Percentiles rank a stretch among this genome's conserved stretches.
Conservation (phyloP, 164 flowering plant genomes). For the Tetracentron sinense region DNA sequence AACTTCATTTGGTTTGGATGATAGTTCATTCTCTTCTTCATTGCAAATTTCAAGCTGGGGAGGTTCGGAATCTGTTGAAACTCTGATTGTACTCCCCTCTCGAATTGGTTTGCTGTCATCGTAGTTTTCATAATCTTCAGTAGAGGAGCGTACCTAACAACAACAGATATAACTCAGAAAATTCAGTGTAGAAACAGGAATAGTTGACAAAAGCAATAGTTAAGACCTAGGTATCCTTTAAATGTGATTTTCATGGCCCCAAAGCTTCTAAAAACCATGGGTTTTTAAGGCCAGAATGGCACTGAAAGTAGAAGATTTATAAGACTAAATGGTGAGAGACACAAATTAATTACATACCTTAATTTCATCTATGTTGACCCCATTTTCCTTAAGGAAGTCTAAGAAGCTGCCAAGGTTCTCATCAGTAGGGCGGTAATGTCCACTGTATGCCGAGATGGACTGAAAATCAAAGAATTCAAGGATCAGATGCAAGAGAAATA, state of each 20-base stretch:
- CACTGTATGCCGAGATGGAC: conserved; percentile 87
- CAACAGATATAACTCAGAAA: conserved; percentile 3
- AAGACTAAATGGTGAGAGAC: too few species aligned
- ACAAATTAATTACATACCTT: conserved; percentile 35
- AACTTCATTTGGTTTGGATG: conserved; percentile 21
- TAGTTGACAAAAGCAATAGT: not conserved
- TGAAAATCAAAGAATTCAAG: conserved; percentile 24
- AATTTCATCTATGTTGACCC: conserved; percentile 57
- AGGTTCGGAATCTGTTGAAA: conserved; percentile 15
- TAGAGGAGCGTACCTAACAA: conserved; percentile 49
- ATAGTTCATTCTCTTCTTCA: conserved; percentile 11
- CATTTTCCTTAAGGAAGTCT: conserved; percentile 55
- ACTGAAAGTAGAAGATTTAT: too few species aligned
- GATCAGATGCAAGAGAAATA: not conserved
- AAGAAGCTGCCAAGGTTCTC: conserved; percentile 56
- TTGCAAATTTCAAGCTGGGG: conserved; percentile 12
- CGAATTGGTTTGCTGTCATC: conserved; percentile 27
- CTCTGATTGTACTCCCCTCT: conserved; percentile 6
- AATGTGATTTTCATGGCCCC: not conserved
- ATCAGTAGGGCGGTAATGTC: conserved; percentile 84
- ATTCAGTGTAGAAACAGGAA: not conserved
- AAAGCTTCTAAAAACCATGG: not conserved
- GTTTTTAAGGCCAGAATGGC: too few species aligned
- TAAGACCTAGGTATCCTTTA: too few species aligned
- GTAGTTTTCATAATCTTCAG: conserved; percentile 62